These are phyloP conservation scores for Suillus weaverae DNA, from an alignment of 768 basidiomycete genomes.

Conservation along the genomic window DNA sequence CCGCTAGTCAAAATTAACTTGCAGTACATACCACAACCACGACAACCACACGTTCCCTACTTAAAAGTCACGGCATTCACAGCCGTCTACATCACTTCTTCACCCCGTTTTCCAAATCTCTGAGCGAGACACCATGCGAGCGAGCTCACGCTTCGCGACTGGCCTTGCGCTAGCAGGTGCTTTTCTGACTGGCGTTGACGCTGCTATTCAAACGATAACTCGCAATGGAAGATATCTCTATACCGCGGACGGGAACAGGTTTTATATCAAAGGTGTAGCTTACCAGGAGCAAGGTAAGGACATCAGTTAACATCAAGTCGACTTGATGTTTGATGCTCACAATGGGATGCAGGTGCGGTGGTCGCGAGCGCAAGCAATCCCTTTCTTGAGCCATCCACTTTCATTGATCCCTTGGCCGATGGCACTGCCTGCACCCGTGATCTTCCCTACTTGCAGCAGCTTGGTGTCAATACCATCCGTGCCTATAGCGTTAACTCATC, in stretches of 20 bases:
- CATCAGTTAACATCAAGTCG: not conserved
- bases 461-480: conserved; percentile 80
- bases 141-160: conserved; percentile 20
- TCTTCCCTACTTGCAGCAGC: conserved; percentile 69
- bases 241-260: conserved; percentile 68
- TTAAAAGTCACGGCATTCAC: conserved; percentile 2
- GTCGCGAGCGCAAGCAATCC: conserved; percentile 51
- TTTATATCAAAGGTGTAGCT: conserved; percentile 87
- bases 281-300: conserved; percentile 78
- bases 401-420: conserved; percentile 77
- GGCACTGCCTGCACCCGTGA: conserved; percentile 72
- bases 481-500: conserved; percentile 85
- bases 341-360: conserved; percentile 30
- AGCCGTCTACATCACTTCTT: not conserved
- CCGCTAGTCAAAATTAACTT: not conserved
- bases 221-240: conserved; percentile 82
- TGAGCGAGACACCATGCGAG: conserved; percentile 26
- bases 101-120: conserved; percentile 5
- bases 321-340: not conserved
- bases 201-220: conserved; percentile 72
- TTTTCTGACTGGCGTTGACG: conserved; percentile 53
- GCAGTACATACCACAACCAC: not conserved
- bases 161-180: conserved; percentile 39
- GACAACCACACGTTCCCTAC: conserved; percentile 7
- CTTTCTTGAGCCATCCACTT: conserved; percentile 73